Evolutionary conservation across 202 grass and related monocot genomes (phyloP).

Genomic region (Hordeum pubiflorum): DNA sequence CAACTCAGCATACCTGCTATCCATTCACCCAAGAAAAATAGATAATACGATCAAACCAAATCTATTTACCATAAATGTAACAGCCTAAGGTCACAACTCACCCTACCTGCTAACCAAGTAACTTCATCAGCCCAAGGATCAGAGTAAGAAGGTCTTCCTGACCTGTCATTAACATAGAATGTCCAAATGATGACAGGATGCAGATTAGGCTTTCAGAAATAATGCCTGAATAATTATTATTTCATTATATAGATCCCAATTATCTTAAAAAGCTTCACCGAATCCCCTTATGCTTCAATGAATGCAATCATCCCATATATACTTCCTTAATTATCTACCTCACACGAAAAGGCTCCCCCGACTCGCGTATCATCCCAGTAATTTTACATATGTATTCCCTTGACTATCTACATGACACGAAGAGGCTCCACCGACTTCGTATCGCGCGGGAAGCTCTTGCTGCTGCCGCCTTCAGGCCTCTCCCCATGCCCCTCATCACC

Average conservation of each 20-base stretch:
- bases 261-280: not conserved
- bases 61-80: not conserved
- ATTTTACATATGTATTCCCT: too few species aligned
- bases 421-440: too few species aligned
- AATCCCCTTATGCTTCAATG: not conserved
- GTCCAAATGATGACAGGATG: not conserved
- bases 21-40: slow-evolving; percentile 31
- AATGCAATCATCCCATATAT: not conserved
- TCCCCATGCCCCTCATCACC: not conserved
- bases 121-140: slow-evolving; percentile 91
- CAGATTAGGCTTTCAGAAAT: not conserved
- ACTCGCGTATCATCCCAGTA: too few species aligned
- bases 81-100: not conserved
- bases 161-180: slow-evolving; percentile 42
- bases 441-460: too few species aligned
- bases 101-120: slow-evolving; percentile 71
- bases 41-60: not conserved
- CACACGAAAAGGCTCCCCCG: not conserved
- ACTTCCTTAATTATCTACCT: not conserved
- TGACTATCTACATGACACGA: too few species aligned
- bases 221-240: not conserved
- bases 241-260: not conserved
- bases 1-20: slow-evolving; percentile 42
- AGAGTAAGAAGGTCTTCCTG: slow-evolving; percentile 72
- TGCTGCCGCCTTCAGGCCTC: not conserved